phyloP scores from a whole-genome alignment of 2,329 filamentous ascomycete species.

The Fusarium luffae region DNA sequence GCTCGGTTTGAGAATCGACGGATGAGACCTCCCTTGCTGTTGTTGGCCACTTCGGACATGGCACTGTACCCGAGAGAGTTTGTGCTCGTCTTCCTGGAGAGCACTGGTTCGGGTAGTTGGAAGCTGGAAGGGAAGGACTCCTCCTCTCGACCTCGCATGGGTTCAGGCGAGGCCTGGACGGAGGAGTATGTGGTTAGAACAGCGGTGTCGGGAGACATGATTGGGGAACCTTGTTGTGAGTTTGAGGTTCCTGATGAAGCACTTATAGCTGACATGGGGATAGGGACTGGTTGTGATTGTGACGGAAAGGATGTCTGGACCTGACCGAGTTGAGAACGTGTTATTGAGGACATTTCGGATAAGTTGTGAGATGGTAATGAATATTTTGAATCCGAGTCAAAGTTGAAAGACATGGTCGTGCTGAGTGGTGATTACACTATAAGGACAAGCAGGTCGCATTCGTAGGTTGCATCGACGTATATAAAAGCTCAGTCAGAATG shows the following conservation, averaged over 20 bases:
- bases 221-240: slow-evolving; percentile 66
- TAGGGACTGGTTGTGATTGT: slow-evolving; percentile 51
- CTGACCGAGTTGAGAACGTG: slow-evolving; percentile 56
- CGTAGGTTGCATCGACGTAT: slow-evolving; percentile 53
- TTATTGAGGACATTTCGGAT: slow-evolving; percentile 57
- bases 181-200: slow-evolving; percentile 70
- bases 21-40: slow-evolving; percentile 71
- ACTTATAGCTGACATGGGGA: slow-evolving; percentile 66
- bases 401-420: slow-evolving; percentile 42
- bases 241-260: slow-evolving; percentile 66
- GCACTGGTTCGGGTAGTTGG: slow-evolving; percentile 78
- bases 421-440: slow-evolving; percentile 40
- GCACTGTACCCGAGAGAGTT: slow-evolving; percentile 74
- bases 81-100: slow-evolving; percentile 68
- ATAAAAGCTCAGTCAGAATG: slow-evolving; percentile 50
- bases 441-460: slow-evolving; percentile 43
- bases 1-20: slow-evolving; percentile 86
- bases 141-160: slow-evolving; percentile 64
- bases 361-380: slow-evolving; percentile 43
- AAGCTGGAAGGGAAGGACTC: slow-evolving; percentile 67
- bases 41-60: slow-evolving; percentile 59
- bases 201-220: slow-evolving; percentile 65
- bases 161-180: slow-evolving; percentile 74
- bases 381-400: slow-evolving; percentile 42
- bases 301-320: slow-evolving; percentile 60